Evolutionary conservation across 1,284 basidiomycete genomes (phyloP), one percentile per base, ranked within the genome.

Genomic region (Leccinum angustisporum): DNA sequence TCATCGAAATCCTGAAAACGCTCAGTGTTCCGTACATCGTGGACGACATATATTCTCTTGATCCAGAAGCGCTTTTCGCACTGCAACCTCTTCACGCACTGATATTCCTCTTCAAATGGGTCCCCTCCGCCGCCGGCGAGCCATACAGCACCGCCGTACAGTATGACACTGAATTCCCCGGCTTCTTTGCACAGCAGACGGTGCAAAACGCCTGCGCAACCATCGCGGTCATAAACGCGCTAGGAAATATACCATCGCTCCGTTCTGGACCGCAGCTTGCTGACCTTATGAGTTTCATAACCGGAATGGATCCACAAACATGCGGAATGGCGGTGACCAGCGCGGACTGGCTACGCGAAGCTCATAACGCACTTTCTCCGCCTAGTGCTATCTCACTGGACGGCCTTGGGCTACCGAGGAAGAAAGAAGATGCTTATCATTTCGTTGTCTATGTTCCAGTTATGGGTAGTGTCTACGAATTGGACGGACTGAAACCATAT

Each of bases 161-260:
- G 59, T 86, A 86, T 69, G 92, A 95, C 67, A 76, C 81, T 52
- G 85, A 87, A 31, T 93, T 92, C 70, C 82, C 90, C 5, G 92
- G 94, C 7, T 95, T 94, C 77, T 96, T 95, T 73, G 92, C 92
- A 1, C 91, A 95, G 70, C 94, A 96, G 76, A 92, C 94, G 56
- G 94, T 97, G 68, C 94, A 95, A 78, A 97, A 97, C 70, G 92
- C 93, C 5, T 97, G 95, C 70, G 94, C 93, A 13, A 95, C 94
- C 13, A 81, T 98, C 51, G 95, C 95, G 1, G 92, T 97, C 21
- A 79, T 97, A 64, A 98, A 98, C 73, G 94, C 93, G 30, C 81
- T 95, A n/a, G 91, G 93, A 70, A 97, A 97, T 75, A 90, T 97
- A 64, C 85, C 86, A 1, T 83, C 83, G 5, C 81, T 94, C 25